Evolutionary conservation across 2,329 filamentous ascomycete genomes (phyloP).

Genomic region (Fusarium begoniae): DNA sequence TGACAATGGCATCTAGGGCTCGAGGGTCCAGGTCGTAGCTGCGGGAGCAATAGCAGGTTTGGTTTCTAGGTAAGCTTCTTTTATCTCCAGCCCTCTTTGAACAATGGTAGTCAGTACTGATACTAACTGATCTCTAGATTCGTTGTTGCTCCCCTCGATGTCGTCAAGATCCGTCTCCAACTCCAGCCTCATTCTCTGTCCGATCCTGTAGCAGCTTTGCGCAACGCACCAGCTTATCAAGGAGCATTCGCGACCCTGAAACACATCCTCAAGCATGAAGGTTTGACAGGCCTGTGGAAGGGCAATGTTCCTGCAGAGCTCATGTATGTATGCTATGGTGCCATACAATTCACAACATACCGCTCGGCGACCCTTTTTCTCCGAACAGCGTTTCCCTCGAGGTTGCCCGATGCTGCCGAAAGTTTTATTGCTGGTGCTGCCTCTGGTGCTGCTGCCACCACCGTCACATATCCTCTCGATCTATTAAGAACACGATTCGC

Average conservation of each 20-base stretch:
- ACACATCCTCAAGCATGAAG: slow-evolving; percentile 82
- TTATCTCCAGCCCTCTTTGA: neutral
- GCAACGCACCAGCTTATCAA: slow-evolving; percentile 67
- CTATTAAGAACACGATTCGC: slow-evolving; percentile 93
- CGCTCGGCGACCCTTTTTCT: slow-evolving; percentile 76
- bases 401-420: slow-evolving; percentile 73
- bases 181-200: slow-evolving; percentile 87
- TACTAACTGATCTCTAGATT: slow-evolving; percentile 65
- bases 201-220: slow-evolving; percentile 72
- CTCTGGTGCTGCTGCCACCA: slow-evolving; percentile 84
- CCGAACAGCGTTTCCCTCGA: slow-evolving; percentile 55
- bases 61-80: slow-evolving; percentile 75
- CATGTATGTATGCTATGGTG: slow-evolving; percentile 91
- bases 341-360: slow-evolving; percentile 90
- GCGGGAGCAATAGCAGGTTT: slow-evolving; percentile 77
- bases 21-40: slow-evolving; percentile 63
- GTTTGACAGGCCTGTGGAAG: slow-evolving; percentile 91
- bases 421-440: slow-evolving; percentile 85
- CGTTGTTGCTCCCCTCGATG: slow-evolving; percentile 92
- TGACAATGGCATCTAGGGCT: slow-evolving; percentile 54
- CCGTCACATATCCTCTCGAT: slow-evolving; percentile 90
- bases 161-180: slow-evolving; percentile 97
- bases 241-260: slow-evolving; percentile 80
- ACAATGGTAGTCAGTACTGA: slow-evolving; percentile 18
- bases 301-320: slow-evolving; percentile 96